Evolutionary conservation across 2,329 filamentous ascomycete genomes (phyloP).

Genomic region (Fusarium succisae): DNA sequence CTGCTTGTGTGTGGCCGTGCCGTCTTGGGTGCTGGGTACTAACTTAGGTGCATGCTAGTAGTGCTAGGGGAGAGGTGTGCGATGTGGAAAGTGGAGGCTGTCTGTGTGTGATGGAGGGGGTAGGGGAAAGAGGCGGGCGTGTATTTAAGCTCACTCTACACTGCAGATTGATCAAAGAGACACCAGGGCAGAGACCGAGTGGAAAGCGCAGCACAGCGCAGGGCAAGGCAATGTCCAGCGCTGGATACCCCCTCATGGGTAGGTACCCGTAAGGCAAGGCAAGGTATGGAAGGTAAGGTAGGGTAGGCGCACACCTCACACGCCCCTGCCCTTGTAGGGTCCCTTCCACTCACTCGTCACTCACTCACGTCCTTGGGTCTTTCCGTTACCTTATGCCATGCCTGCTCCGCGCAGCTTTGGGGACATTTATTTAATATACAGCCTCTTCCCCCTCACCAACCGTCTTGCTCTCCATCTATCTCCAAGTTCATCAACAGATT

Average conservation of each 20-base stretch:
- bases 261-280: neutral
- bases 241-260: slow-evolving; percentile 16
- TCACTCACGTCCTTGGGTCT: slow-evolving; percentile 31
- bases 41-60: neutral
- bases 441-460: slow-evolving; percentile 43
- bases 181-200: neutral
- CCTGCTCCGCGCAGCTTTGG: slow-evolving; percentile 34
- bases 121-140: neutral
- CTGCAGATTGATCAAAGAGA: slow-evolving; percentile 13
- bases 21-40: neutral
- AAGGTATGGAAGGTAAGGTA: neutral
- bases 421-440: slow-evolving; percentile 49
- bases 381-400: slow-evolving; percentile 11
- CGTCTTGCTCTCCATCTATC: slow-evolving; percentile 34
- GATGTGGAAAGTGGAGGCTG: neutral
- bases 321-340: slow-evolving; percentile 5
- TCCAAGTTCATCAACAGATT: slow-evolving; percentile 31
- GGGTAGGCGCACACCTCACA: neutral
- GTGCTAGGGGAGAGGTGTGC: slow-evolving; percentile 8
- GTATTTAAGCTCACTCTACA: neutral
- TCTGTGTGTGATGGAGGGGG: slow-evolving; percentile 8
- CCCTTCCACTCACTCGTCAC: slow-evolving; percentile 8
- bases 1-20: slow-evolving; percentile 32
- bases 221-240: slow-evolving; percentile 7
- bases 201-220: neutral